Percentiles rank a stretch among this genome's conserved stretches.
Evolutionary conservation across 1,139 yeast species (phyloP).

Genomic region (Fermentozyma sake): DNA sequence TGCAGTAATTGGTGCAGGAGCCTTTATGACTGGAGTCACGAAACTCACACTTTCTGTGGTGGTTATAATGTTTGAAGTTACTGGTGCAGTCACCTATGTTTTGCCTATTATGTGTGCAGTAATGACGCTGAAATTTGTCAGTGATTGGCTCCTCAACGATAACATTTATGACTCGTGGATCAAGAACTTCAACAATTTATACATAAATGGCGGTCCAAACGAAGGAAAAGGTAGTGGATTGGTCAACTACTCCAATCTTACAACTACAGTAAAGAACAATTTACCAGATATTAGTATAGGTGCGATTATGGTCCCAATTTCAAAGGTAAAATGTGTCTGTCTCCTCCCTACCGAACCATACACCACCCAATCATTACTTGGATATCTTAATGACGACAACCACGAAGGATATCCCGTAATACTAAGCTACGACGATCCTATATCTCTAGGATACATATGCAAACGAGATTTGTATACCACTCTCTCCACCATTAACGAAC

Average conservation of each 20-base stretch:
- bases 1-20: constrained; percentile 59
- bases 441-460: constrained; percentile 33
- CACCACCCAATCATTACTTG: constrained; percentile 16
- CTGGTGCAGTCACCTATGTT: constrained; percentile 58
- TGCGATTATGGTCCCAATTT: constrained; percentile 31
- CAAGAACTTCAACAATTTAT: constrained; percentile 21
- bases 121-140: constrained; percentile 46
- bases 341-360: constrained; percentile 27
- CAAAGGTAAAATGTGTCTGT: constrained; percentile 23
- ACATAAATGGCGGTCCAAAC: constrained; percentile 15
- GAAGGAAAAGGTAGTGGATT: constrained; percentile 41
- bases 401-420: constrained; percentile 46
- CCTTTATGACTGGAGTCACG: constrained; percentile 54
- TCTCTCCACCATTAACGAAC: constrained; percentile 6
- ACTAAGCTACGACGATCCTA: constrained; percentile 21
- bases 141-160: constrained; percentile 42
- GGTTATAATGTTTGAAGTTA: constrained; percentile 52
- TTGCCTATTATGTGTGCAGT: constrained; percentile 59
- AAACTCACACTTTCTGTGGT: constrained; percentile 55
- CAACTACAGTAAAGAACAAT: constrained; percentile 24
- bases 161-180: constrained; percentile 49
- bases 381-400: constrained; percentile 24
- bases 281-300: constrained; percentile 32
- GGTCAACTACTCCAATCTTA: constrained; percentile 29
- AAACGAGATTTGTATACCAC: constrained; percentile 22